These are phyloP conservation scores for Marasmius sp. DNA, from an alignment of 1,284 basidiomycete genomes.

Conservation along the genomic window DNA sequence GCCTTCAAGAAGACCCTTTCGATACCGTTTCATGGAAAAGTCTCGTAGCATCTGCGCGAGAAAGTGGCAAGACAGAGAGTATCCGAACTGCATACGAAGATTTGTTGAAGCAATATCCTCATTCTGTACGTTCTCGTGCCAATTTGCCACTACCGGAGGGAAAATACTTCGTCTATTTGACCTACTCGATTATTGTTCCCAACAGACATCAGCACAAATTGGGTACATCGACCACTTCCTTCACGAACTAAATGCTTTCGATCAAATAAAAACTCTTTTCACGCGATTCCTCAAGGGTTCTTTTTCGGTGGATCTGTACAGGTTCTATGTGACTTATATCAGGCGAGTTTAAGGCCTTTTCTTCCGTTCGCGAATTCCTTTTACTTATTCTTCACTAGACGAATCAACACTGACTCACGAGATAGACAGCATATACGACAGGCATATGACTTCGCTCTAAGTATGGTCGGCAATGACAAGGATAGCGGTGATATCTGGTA, in stretches of 20 bases:
- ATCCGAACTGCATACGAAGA: constrained; percentile 74
- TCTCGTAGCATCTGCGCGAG: constrained; percentile 66
- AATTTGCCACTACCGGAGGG: not conserved
- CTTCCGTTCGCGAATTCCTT: not conserved
- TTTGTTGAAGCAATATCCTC: constrained; percentile 75
- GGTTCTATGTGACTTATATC: constrained; percentile 82
- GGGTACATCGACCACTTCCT: constrained; percentile 83
- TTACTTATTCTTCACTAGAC: constrained; percentile 33
- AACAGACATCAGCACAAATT: constrained; percentile 73
- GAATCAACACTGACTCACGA: constrained; percentile 55
- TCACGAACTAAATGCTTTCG: constrained; percentile 57
- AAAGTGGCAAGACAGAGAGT: constrained; percentile 64
- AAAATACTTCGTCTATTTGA: not conserved
- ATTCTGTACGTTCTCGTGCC: constrained; percentile 54
- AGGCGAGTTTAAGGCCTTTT: constrained; percentile 33
- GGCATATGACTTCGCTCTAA: constrained; percentile 93
- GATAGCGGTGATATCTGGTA: constrained; percentile 76
- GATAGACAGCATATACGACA: constrained; percentile 72
- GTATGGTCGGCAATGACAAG: constrained; percentile 86
- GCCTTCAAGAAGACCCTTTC: constrained; percentile 45
- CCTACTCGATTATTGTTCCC: not conserved
- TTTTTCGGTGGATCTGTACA: constrained; percentile 85
- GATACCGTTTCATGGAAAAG: constrained; percentile 71
- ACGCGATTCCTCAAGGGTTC: constrained; percentile 80
- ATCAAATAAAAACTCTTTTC: constrained; percentile 77